Evolutionary conservation across 2,329 filamentous ascomycete genomes (phyloP).

Genomic region (Pyrenophora graminea): DNA sequence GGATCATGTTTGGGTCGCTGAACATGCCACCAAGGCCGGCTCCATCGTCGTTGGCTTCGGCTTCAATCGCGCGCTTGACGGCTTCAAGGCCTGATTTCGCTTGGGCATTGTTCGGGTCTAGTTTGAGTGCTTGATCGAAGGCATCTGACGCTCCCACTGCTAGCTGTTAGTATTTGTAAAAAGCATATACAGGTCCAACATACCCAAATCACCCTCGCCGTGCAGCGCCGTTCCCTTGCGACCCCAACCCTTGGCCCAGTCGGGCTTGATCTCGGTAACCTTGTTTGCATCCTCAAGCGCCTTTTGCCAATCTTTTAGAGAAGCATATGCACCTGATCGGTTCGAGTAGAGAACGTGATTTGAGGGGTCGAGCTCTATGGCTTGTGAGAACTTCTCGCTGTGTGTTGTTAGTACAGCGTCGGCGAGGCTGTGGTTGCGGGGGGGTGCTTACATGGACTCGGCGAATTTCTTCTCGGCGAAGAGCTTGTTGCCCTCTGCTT

Average conservation of each 20-base stretch:
- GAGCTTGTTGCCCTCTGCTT: slow-evolving; percentile 97
- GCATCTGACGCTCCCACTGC: slow-evolving; percentile 79
- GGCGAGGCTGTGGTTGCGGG: slow-evolving; percentile 20
- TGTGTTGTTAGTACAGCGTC: slow-evolving; percentile 18
- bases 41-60: slow-evolving; percentile 68
- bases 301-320: slow-evolving; percentile 82
- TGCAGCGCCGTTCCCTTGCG: slow-evolving; percentile 91
- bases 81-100: slow-evolving; percentile 85
- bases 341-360: slow-evolving; percentile 99
- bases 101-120: slow-evolving; percentile 88
- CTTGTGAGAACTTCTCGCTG: slow-evolving; percentile 92
- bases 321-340: slow-evolving; percentile 84
- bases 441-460: slow-evolving; percentile 79
- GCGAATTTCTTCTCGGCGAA: slow-evolving; percentile 97
- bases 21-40: slow-evolving; percentile 90
- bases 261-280: slow-evolving; percentile 91
- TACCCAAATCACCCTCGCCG: slow-evolving; percentile 78
- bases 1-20: slow-evolving; percentile 84
- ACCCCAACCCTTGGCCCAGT: slow-evolving; percentile 97
- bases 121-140: slow-evolving; percentile 91
- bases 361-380: slow-evolving; percentile 80
- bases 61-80: slow-evolving; percentile 85
- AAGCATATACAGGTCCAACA: slow-evolving; percentile 22
- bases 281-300: slow-evolving; percentile 90
- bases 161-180: slow-evolving; percentile 17